A percentile compares a stretch with the other conserved stretches of the same genome.
phyloP scores from a whole-genome alignment of 2,329 filamentous ascomycete genomes.

The Epichloe scottii region DNA sequence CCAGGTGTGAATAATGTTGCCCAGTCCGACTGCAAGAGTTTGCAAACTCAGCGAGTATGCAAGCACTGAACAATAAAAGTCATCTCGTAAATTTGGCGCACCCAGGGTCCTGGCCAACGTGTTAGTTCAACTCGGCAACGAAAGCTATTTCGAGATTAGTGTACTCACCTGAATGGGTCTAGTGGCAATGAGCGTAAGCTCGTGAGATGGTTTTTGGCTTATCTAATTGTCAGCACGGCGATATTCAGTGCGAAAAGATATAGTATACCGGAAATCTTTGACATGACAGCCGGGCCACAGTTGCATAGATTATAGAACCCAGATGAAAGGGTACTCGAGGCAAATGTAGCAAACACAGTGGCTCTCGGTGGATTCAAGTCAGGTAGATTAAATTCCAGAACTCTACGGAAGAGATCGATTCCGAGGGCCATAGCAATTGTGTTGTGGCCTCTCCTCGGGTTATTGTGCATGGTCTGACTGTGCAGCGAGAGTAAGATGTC shows the following conservation, averaged over 20 bases:
- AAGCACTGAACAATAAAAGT: constrained; percentile 88
- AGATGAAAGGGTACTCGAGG: background rate
- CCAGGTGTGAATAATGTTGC: constrained; percentile 75
- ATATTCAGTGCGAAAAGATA: background rate
- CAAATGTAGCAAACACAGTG: constrained; percentile 13
- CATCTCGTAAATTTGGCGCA: constrained; percentile 77
- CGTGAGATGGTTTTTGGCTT: constrained; percentile 2
- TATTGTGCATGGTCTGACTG: constrained; percentile 24
- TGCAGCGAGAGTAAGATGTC: background rate
- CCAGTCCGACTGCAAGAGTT: constrained; percentile 73
- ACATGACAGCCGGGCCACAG: background rate
- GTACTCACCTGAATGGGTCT: constrained; percentile 62
- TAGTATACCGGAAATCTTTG: background rate
- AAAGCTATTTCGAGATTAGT: background rate
- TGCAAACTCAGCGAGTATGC: constrained; percentile 68
- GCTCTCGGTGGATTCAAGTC: background rate
- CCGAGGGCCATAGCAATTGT: constrained; percentile 70
- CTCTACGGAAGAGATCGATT: constrained; percentile 55
- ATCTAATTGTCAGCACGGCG: background rate
- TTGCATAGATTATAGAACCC: background rate
- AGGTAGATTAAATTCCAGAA: constrained; percentile 43
- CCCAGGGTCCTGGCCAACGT: constrained; percentile 55
- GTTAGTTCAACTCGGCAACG: background rate
- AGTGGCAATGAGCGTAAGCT: constrained; percentile 43
- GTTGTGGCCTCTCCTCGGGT: constrained; percentile 51